Evolutionary conservation across 2,329 filamentous ascomycete species (phyloP), one percentile per base, ranked within the genome.

Genomic region (Ramularia endophylla): DNA sequence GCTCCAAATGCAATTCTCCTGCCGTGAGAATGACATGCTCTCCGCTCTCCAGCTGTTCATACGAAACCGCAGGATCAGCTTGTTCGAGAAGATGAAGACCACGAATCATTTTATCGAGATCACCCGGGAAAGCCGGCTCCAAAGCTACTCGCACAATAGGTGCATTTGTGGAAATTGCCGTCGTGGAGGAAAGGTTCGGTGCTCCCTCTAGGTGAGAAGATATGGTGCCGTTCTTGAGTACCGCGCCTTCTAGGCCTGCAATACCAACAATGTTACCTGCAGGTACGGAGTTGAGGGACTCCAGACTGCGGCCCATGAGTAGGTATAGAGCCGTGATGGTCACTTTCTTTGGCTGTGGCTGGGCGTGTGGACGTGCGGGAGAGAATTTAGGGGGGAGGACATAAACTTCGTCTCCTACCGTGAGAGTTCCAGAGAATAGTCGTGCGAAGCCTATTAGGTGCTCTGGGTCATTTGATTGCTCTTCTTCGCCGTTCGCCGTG

Each of bases 241-340:
- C 83, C 47, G 90, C 83, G 12, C 89, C 90, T 58, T 92, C 89
- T 1, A 98, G 77, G 2, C 92, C 92, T 22, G 83, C 87, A 40
- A 98, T 92, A 17, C 92, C 92, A 59, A 98, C 97, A 4, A 98
- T 85, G 6, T 94, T 89, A 31, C 92, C 92, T 1, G 92, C 90
- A 5, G 90, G 90, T 0, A 97, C 90, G 0, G 83, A 84, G 12
- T 79, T 76, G 0, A 98, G 75, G 1, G 83, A 76, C 59, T 97
- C 90, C 4, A 98, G 71, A 44, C 84, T 84, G 44, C 90, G 78
- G 20, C 92, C 92, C 92, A 98, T 98, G 40, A 98, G 79, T 61
- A 98, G 81, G 64, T 98, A 98, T 2, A 98, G 72, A 2, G 86
- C 86, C 12, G 82, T 89, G 37, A 98, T 81, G 1, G 80, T 90